Evolutionary conservation across 257 asterid genomes (phyloP), one percentile per base, ranked within the genome.

Genomic region (Perilla frutescens): DNA sequence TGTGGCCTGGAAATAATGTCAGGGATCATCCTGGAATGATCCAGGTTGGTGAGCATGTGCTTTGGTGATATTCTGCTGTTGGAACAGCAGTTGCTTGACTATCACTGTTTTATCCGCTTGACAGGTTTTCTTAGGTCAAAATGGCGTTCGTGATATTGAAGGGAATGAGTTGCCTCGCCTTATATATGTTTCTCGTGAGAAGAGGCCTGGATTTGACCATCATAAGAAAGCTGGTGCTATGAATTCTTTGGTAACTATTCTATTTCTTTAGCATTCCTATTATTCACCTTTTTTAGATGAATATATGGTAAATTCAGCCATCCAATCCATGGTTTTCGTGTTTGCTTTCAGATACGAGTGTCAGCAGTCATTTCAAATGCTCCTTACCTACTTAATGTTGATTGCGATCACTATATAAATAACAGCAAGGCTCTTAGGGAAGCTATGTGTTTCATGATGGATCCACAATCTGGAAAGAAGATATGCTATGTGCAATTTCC

Each of bases 21-120:
- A 83, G 98, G 88, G 98, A 93, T 84, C 98, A 93, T 80, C 98
- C 98, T 68, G 98, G 98, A 87, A 92, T 92, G 98, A 92, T 92
- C 72, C 98, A 92, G 98, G 98, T 92, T 53, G 8, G 1, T 13
- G 20, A 43, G 55, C 57, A 64, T 72, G 4, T 45, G 9, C 72
- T 62, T 13, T 41, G 49, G 40, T 55, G 29, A 68, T 41, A 65
- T 5, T 0, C n/a, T 44, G n/a, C 31, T 11, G n/a, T 37, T 58
- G 41, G 11, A 49, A 47, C 31, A 45, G 6, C 54, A n/a, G 6
- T 40, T 14, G 63, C 14, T 43, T n/a, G n/a, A 61, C n/a, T 60
- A 69, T 26, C 11, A 53, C 66, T 61, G 43, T 74, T 51, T 4
- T 41, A 65, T 31, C 55, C 62, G 15, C 56, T 75, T 20, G 15